Base-by-base conservation (phyloP, 1,284 basidiomycete genomes). In the Ganoderma meredithae region DNA sequence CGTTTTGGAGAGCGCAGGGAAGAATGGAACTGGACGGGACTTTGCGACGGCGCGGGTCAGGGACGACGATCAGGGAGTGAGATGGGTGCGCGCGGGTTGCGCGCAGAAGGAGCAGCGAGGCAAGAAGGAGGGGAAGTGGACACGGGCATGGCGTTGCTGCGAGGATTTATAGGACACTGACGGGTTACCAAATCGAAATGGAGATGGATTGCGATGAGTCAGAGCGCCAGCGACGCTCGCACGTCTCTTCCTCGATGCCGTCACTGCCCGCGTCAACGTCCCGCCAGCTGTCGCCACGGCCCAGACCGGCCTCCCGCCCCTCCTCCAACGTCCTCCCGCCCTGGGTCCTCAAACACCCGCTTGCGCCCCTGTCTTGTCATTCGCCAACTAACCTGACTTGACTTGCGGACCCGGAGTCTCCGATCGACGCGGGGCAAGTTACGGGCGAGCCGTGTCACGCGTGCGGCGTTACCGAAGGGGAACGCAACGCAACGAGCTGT, bases 121-220 rank as follows among this genome's bases (percentile, higher is more conserved):
- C 39, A 52, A 36, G 65, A 66, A 49, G 56, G 40, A 40, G 64
- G 52, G 60, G 33, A 43, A 43, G 62, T 43, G 40, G 40, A 47
- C 62, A 19, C 7, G 52, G 63, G 12, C 62, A 58, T 39, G 40
- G 49, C 3, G 62, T 53, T 52, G 63, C 27, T 62, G 44, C 19
- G 67, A 62, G 63, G 63, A 64, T 39, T 67, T 67, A 67, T 67
- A 62, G 41, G 25, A 31, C 17, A 36, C 19, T 53, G 56, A 36
- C 41, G 41, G 40, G 70, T 61, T 63, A 53, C 63, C 65, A 49
- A 66, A 67, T 67, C 63, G 63, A 65, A 71, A 53, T 66, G 64
- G 68, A 60, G 60, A 65, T 58, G 47, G 62, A 63, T 56, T 44
- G 64, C 56, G 69, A 69, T 70, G 71, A 72, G 52, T 72, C 69